These are phyloP conservation scores for Hygrophila difformis DNA, from an alignment of 257 asterid species.

Conservation along the genomic window DNA sequence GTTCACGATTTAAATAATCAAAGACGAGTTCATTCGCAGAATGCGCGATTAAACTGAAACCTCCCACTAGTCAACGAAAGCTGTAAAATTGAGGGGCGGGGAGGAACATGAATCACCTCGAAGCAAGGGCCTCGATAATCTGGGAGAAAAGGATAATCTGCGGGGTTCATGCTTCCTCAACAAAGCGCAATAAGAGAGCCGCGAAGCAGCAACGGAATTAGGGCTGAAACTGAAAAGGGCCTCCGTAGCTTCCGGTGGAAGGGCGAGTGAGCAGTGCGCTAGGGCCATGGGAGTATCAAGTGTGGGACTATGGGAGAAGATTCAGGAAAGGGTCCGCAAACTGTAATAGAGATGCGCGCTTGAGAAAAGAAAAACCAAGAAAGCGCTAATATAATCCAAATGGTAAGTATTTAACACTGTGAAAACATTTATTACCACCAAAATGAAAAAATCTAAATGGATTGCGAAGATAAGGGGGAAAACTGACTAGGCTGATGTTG, in stretches of 20 bases:
- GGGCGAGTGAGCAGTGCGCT: constrained; percentile 31
- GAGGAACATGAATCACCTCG: constrained; percentile 27
- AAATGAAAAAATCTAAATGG: no score
- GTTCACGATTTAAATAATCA: not conserved
- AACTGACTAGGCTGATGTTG: no score
- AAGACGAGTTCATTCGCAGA: not conserved
- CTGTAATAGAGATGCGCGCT: not conserved
- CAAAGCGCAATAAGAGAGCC: constrained; percentile 18
- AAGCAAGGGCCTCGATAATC: constrained; percentile 18
- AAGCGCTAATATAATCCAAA: not conserved
- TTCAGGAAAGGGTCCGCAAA: constrained; percentile 12
- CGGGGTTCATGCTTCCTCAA: constrained; percentile 19
- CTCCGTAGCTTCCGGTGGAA: constrained; percentile 28
- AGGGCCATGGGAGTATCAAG: not conserved
- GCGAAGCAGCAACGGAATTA: constrained; percentile 16
- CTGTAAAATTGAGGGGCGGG: not conserved
- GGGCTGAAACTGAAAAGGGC: constrained; percentile 20
- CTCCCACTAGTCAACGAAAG: not conserved
- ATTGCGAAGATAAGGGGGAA: no score
- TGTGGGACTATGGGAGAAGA: constrained; percentile 51
- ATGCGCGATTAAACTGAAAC: constrained; percentile 5
- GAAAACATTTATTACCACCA: no score
- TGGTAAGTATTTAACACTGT: not conserved
- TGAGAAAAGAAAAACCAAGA: constrained; percentile 21
- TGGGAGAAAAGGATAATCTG: constrained; percentile 20